Evolutionary conservation across 2,329 filamentous ascomycete species (phyloP), one percentile per base, ranked within the genome.

Genomic region (Venturia pyrina): DNA sequence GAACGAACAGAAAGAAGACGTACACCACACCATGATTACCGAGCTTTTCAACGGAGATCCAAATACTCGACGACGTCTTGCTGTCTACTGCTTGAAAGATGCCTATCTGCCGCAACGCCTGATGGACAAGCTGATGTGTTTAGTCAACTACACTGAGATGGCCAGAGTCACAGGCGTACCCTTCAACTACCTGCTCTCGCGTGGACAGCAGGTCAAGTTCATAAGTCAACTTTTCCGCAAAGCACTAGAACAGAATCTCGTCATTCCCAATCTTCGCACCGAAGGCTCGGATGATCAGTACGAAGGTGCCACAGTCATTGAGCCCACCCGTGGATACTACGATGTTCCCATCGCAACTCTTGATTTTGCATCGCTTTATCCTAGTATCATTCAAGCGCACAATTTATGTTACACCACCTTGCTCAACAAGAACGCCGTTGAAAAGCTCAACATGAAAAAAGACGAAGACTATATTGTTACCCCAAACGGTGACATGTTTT

Each of bases 81-180:
- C 95, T 0, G 85, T 99, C 0, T 99, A 99, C 80, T 99, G 95
- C 78, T 78, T 99, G 70, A 99, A 99, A 77, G 96, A 99, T 79
- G 95, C 95, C 0, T 99, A 96, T 72, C 82, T 99, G 3, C 95
- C 95, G 0, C 93, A 98, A 73, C 82, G 96, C 67, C 78, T 99
- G 63, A 93, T 99, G 87, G 95, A 99, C 74, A 99, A 99, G 76
- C 82, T 99, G 34, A 98, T 96, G 74, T 98, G 95, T 77, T 82
- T 99, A n/a, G 90, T 96, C 78, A 99, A 99, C 75, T 98, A 98
- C 73, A 98, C 95, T 0, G 95, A 99, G 78, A 99, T 99, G 95
- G 93, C 95, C 66, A 95, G 95, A 85, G 95, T 99, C 78, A 99
- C 96, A 34, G 95, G 95, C 71, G 93, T 99, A 5, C 95, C 95